Base-by-base conservation (phyloP, 2,329 filamentous ascomycete genomes). In the Proliferodiscus dingleyae region DNA sequence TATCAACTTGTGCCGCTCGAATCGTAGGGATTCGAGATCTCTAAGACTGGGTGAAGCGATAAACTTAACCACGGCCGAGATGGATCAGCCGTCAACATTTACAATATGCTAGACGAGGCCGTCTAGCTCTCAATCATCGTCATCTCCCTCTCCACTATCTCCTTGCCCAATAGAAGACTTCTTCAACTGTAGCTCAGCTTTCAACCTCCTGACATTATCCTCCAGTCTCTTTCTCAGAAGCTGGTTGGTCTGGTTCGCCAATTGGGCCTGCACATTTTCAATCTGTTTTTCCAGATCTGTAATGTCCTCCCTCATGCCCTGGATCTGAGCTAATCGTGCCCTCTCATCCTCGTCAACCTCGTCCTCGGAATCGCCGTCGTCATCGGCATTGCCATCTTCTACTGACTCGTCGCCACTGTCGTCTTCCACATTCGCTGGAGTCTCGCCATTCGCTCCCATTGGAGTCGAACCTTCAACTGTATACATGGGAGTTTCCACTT, bases 161-260 rank as follows among this genome's bases (percentile, higher is more conserved):
- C 53, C 60, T 38, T 61, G 61, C 11, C 52, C 60, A 43, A 72
- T 63, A 26, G 65, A 64, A 13, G 61, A 63, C 57, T 70, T 71
- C 65, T 79, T 80, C 41, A 77, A 60, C 47, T 74, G 68, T 52
- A 80, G 60, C 51, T 78, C 73, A n/a, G 69, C 67, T 61, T 73
- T 71, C 44, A 78, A 61, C 43, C 68, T 71, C 22, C 70, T 65
- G 37, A 78, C 67, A 47, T 71, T 74, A 34, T 68, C 67, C 54
- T 70, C 64, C 44, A 75, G 62, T 45, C 75, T 66, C 51, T 68
- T 65, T 60, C 69, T 72, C 52, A 78, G 64, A 48, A 80, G 66
- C 10, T 61, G 61, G 49, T 77, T 77, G 16, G 60, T 63, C 49
- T 70, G 65, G 22, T 65, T 66, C 37, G 71, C 67, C 51, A 69